Base-by-base conservation (phyloP, 805 yeast genomes). In the Cyberlindnera euphorbiae region DNA sequence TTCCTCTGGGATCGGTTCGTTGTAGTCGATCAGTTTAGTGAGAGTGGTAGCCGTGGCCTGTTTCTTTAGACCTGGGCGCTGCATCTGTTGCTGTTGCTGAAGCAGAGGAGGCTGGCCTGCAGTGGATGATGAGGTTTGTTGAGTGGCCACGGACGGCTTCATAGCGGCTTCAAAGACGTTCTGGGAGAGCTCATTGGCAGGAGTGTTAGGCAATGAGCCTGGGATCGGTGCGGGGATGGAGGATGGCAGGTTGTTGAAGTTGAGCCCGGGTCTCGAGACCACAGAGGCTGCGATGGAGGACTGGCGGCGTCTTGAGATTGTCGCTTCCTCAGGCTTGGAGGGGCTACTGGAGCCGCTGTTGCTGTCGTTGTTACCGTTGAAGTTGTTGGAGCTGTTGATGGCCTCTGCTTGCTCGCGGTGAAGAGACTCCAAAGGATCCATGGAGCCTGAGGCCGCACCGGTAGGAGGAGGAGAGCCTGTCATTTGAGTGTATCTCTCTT, bases 131-230 rank as follows among this genome's bases (percentile, higher is more conserved):
- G n/a, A n/a, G n/a, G n/a, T n/a, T n/a, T n/a, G n/a, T n/a, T n/a
- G n/a, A n/a, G n/a, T n/a, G n/a, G n/a, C n/a, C n/a, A n/a, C n/a
- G n/a, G n/a, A n/a, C n/a, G n/a, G n/a, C n/a, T n/a, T 19, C 26
- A 42, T 19, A 17, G 38, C n/a, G 22, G 29, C 24, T 15, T 38
- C 35, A 28, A 52, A 39, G 45, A 46, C 39, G 5, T 32, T 30
- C 25, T 41, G 33, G 9, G 46, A 31, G 4, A 60, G 31, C 24
- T 64, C 68, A 30, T 47, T 49, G 1, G 67, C 70, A 6, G 70
- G 71, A 0, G 71, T 66, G 0, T 63, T 58, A 15, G 71, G 71
- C 15, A 63, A 37, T 15, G 66, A 59, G 39, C 64, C 73, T 1
- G 69, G 66, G 13, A 64, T 50, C 4, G 67, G 64, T 5, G 63